Evolutionary conservation across 2,329 filamentous ascomycete species (phyloP), one percentile per base, ranked within the genome.

Genomic region (Aureobasidium pullulans): DNA sequence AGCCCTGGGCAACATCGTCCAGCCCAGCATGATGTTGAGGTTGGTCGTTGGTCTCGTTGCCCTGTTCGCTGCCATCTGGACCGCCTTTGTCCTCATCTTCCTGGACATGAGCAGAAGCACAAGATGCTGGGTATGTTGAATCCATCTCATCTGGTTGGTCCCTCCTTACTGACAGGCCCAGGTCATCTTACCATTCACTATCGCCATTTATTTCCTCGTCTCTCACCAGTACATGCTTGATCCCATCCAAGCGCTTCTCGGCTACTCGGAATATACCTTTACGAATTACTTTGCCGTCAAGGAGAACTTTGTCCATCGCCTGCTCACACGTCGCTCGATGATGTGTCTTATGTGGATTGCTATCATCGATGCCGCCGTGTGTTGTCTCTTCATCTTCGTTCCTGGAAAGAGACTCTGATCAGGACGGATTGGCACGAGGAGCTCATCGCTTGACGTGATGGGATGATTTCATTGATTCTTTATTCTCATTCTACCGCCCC

Each of bases 161-260:
- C 23, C 11, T 1, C 19, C 5, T 15, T 58, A 46, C 9, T 48
- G 4, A 39, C 29, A 60, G 1, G 6, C 32, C 61, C n/a, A 87
- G 85, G 72, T 88, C 37, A 93, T 97, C 65, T 77, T 99, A 1
- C 94, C 95, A 0, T 97, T 97, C 75, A 91, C 90, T 1, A 75
- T 99, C 36, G 93, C 91, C 28, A 84, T 96, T 34, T 99, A 99
- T 74, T 85, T 88, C 67, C 83, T 96, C 36, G 84, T 88, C 31
- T 94, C 92, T 2, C 96, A 97, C 69, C 93, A 97, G 73, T 99
- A 97, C 76, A 91, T 90, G 64, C 84, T 99, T 54, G 94, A 99
- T 68, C 93, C 95, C 0, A 79, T 96, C 63, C 84, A 97, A 72
- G 94, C 91, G 4, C 81, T 97, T 19, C 73, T 89, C n/a, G 92